Evolutionary conservation across 2,329 filamentous ascomycete species (phyloP).

Genomic region (Phoma sp.): DNA sequence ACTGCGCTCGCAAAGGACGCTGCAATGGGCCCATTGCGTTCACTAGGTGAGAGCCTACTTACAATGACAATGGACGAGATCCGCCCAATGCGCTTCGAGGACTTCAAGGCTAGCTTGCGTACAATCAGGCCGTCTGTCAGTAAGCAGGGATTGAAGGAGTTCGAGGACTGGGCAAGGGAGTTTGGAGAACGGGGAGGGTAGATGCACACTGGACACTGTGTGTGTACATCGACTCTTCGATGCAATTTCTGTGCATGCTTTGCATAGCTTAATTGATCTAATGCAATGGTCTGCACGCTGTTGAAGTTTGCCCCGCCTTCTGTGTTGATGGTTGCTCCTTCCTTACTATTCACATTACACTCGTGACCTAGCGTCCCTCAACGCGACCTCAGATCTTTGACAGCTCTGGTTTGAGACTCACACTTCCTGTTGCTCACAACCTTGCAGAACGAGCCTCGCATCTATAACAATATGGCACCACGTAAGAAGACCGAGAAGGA

Average conservation of each 20-base stretch:
- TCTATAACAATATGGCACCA: constrained; percentile 41
- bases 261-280: not conserved
- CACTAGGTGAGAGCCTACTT: constrained; percentile 86
- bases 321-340: constrained; percentile 14
- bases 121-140: constrained; percentile 92
- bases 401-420: not conserved
- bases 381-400: not conserved
- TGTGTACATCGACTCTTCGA: not conserved
- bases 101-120: constrained; percentile 83
- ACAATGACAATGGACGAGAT: constrained; percentile 96
- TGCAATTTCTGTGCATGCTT: not conserved
- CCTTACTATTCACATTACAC: constrained; percentile 1
- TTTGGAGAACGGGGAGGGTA: constrained; percentile 91
- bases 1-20: constrained; percentile 97
- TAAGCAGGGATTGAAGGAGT: constrained; percentile 81
- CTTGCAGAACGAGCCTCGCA: no score
- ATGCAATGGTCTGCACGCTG: not conserved
- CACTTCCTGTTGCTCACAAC: not conserved
- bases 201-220: not conserved
- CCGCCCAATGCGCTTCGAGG: constrained; percentile 78
- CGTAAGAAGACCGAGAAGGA: constrained; percentile 47
- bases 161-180: constrained; percentile 92
- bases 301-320: constrained; percentile 13
- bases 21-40: constrained; percentile 93
- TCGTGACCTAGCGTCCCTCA: not conserved